Evolutionary conservation across 306 rosid genomes (phyloP).

Genomic region (Casuarina cunninghamiana): DNA sequence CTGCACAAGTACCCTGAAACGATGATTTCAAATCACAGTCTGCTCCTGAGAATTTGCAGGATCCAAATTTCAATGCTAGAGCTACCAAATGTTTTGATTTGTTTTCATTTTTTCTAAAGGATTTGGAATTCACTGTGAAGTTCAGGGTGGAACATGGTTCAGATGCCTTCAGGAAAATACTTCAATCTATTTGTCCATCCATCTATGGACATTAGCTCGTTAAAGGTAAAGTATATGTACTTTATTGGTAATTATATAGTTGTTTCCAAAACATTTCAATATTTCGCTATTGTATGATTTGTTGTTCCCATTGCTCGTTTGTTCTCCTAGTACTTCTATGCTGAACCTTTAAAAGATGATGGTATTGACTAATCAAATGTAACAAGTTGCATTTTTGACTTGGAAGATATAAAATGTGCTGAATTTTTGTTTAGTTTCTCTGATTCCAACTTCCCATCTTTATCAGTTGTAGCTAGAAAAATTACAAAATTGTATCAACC

Average conservation of each 20-base stretch:
- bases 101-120: conserved; percentile 76
- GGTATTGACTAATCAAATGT: conserved; percentile 8
- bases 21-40: conserved; percentile 77
- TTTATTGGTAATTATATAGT: conserved; percentile 11
- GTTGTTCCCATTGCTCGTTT: not conserved
- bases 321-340: not conserved
- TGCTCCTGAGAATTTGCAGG: conserved; percentile 52
- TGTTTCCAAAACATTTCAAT: conserved; percentile 9
- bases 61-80: conserved; percentile 61
- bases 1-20: conserved; percentile 81
- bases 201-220: conserved; percentile 97
- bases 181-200: conserved; percentile 94
- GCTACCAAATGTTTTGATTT: conserved; percentile 65
- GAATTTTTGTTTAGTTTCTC: conserved; percentile 3
- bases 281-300: conserved; percentile 9
- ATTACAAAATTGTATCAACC: not conserved
- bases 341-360: conserved; percentile 8
- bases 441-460: not conserved
- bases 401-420: conserved; percentile 19
- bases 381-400: conserved; percentile 15
- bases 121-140: conserved; percentile 84
- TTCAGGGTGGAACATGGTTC: conserved; percentile 70
- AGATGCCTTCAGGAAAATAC: conserved; percentile 80
- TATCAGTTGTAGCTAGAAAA: not conserved
- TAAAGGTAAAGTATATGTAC: conserved; percentile 56